A percentile compares a stretch with the other conserved stretches of the same genome.
These are phyloP conservation scores for Erysiphe neolycopersici DNA, from an alignment of 2,329 filamentous ascomycete genomes.

Conservation along the genomic window DNA sequence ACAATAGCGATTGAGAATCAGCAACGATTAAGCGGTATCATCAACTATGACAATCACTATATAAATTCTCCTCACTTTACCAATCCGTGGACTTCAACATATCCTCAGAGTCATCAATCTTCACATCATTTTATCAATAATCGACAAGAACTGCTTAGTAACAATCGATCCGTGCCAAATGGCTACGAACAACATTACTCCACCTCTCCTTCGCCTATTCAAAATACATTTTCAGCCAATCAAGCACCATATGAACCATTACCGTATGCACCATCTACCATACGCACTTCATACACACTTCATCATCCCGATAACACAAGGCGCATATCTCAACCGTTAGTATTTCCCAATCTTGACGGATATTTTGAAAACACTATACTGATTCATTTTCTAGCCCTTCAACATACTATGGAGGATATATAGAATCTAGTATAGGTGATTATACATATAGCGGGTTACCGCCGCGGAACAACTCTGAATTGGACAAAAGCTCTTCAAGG, in stretches of 20 bases:
- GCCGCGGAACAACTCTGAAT: slow-evolving; percentile 29
- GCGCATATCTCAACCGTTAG: slow-evolving; percentile 68
- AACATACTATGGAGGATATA: slow-evolving; percentile 62
- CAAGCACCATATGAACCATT: slow-evolving; percentile 49
- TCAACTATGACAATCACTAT: slow-evolving; percentile 67
- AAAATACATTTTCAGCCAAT: slow-evolving; percentile 10
- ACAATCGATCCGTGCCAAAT: slow-evolving; percentile 32
- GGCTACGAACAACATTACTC: slow-evolving; percentile 46
- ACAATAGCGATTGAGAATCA: slow-evolving; percentile 87
- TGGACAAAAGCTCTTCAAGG: slow-evolving; percentile 53
- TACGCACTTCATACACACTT: slow-evolving; percentile 30
- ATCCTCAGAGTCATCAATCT: slow-evolving; percentile 31
- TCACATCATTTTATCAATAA: slow-evolving; percentile 41
- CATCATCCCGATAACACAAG: slow-evolving; percentile 24
- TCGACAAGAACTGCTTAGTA: slow-evolving; percentile 46
- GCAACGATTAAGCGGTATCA: slow-evolving; percentile 42
- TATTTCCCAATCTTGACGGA: slow-evolving; percentile 12
- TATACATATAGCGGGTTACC: slow-evolving; percentile 51
- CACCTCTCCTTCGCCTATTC: slow-evolving; percentile 26
- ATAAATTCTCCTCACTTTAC: slow-evolving; percentile 46
- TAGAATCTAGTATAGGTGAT: slow-evolving; percentile 65
- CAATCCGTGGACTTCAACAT: slow-evolving; percentile 57
- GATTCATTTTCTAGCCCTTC: slow-evolving; percentile 58
- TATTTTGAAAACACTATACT: too few species aligned
- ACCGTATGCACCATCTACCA: slow-evolving; percentile 42